Conservation (phyloP, 176 grass and related monocot genomes). For the Oryza punctata region DNA sequence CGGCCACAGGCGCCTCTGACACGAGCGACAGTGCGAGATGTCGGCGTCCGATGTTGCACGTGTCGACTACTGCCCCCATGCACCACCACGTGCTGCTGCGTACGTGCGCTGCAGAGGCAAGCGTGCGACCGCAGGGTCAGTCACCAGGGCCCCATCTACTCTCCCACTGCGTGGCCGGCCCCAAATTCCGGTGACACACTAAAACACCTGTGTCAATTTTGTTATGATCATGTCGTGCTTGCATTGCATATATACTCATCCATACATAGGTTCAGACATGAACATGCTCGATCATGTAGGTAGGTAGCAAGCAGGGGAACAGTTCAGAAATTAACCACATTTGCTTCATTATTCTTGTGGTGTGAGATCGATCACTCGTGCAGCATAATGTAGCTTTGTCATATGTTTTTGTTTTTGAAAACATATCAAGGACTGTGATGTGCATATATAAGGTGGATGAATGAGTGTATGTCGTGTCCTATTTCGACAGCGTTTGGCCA, state of each 20-base stretch:
- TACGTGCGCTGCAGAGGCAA: conserved; percentile 10
- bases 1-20: conserved; percentile 14
- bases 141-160: neutral
- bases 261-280: neutral
- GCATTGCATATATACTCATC: neutral
- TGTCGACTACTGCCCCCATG: conserved; percentile 16
- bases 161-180: neutral
- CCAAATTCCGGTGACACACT: neutral
- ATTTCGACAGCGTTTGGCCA: neutral
- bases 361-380: neutral
- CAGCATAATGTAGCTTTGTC: neutral
- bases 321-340: neutral
- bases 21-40: conserved; percentile 30
- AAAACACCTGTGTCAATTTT: neutral
- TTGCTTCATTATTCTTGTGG: neutral
- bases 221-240: neutral
- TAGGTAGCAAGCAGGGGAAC: neutral
- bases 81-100: conserved; percentile 39
- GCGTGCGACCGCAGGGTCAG: conserved; percentile 4
- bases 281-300: neutral
- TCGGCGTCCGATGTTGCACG: conserved; percentile 42
- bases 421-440: neutral
- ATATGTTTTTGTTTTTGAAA: neutral
- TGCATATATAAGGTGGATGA: neutral
- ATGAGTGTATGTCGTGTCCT: neutral